Evolutionary conservation across 2,329 filamentous ascomycete species (phyloP), one percentile per base, ranked within the genome.

Genomic region (Rhytidhysteron rufulum): DNA sequence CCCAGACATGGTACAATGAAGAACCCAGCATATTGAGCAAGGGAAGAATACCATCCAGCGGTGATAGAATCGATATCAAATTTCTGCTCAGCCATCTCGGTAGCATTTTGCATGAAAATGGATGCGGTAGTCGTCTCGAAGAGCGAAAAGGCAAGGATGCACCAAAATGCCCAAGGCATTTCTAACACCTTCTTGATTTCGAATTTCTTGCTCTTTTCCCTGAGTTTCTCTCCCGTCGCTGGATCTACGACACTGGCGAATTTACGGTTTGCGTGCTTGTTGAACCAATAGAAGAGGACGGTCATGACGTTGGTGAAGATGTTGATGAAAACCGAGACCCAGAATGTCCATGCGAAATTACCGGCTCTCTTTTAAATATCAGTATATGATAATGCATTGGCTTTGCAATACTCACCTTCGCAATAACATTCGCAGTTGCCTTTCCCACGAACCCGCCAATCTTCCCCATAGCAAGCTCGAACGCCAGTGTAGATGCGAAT

Each of bases 301-400:
- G 78, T 80, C 1, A 71, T 68, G 0, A 72, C 52, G 39, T 83
- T 82, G 7, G 79, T 82, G 45, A 83, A 82, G 2, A 83, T 42
- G 42, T 82, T 81, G 75, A 82, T 82, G 49, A 79, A 77, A 0
- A 83, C 78, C 0, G 74, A 70, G 8, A 73, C 73, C 79, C 79
- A 82, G 51, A 75, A 82, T 0, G 77, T 76, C 77, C 78, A 82
- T 38, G 73, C 72, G 33, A 83, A 83, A 49, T 82, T 70, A 0
- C 78, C 77, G 0, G 74, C 77, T 10, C 73, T 75, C 48, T 75
- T 69, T 0, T n/a, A n/a, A n/a, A n/a, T n/a, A n/a, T n/a, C n/a
- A n/a, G n/a, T n/a, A n/a, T n/a, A n/a, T n/a, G n/a, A n/a, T n/a
- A n/a, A n/a, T n/a, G n/a, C n/a, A n/a, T n/a, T n/a, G n/a, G n/a